Conservation (phyloP, 106 monocot genomes). For the Alisma plantagoaquatica region DNA sequence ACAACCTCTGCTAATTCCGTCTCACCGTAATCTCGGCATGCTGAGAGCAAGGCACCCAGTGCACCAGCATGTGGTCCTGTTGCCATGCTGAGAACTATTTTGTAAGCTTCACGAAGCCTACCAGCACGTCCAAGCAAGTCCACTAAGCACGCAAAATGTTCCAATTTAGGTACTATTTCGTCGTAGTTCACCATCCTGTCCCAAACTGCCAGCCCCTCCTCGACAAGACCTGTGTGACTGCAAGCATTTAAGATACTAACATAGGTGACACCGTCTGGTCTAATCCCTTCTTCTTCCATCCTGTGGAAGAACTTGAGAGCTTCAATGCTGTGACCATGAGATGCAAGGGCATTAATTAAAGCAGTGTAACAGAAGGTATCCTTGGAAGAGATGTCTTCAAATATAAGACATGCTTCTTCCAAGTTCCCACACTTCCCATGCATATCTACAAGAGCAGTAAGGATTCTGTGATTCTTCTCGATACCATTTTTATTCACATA, state of each 20-base stretch:
- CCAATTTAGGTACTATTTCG: conserved; percentile 4
- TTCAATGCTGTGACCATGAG: conserved; percentile 9
- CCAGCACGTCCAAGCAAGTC: conserved; percentile 29
- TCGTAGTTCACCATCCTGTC: conserved; percentile 5
- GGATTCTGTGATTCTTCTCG: conserved; percentile 15
- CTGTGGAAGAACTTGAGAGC: conserved; percentile 11
- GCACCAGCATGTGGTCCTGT: conserved; percentile 9
- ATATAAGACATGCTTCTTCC: conserved; percentile 13
- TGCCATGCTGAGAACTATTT: conserved; percentile 8
- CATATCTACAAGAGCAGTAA: conserved; percentile 21
- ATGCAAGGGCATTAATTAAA: conserved; percentile 18
- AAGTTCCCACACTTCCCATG: conserved; percentile 22
- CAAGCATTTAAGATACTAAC: conserved; percentile 20
- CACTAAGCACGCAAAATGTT: conserved; percentile 20
- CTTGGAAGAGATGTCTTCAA: conserved; percentile 7
- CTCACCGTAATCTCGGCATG: conserved; percentile 16
- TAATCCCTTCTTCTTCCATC: conserved; percentile 8
- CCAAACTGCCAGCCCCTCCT: conserved; percentile 14
- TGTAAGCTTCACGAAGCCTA: conserved; percentile 14
- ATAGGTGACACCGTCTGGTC: conserved; percentile 14
- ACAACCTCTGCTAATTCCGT: conserved; percentile 14
- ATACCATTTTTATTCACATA: conserved; percentile 12
- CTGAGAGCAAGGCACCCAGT: conserved; percentile 18
- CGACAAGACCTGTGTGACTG: conserved; percentile 18
- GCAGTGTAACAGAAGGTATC: conserved; percentile 18